Conservation (phyloP, 1,139 yeast species). For the Saccharomycopsis hybrid region DNA sequence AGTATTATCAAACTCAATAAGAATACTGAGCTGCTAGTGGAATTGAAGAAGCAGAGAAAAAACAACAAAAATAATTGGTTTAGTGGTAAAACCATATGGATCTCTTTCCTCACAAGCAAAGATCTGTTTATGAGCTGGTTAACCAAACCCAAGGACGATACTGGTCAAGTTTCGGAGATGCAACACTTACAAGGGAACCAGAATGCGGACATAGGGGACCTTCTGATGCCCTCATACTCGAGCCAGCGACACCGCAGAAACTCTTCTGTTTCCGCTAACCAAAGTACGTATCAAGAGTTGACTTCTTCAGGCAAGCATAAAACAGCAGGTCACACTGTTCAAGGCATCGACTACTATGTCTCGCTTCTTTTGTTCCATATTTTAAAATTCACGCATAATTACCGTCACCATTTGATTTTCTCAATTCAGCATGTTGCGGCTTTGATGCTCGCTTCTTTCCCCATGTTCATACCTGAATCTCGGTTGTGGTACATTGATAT, state of each 20-base stretch:
- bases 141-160: conserved; percentile 22
- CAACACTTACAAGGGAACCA: neutral
- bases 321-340: neutral
- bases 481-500: conserved; percentile 40
- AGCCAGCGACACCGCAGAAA: neutral
- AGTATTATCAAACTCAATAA: conserved; percentile 23
- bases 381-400: conserved; percentile 25
- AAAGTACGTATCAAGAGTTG: neutral
- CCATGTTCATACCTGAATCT: conserved; percentile 40
- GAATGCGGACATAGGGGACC: neutral
- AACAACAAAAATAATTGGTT: conserved; percentile 32
- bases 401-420: conserved; percentile 35
- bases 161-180: conserved; percentile 20
- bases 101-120: conserved; percentile 32
- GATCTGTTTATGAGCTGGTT: conserved; percentile 32
- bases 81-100: conserved; percentile 37
- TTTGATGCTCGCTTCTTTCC: conserved; percentile 40
- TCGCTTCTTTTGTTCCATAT: neutral
- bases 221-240: neutral
- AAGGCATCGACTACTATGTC: neutral
- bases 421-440: conserved; percentile 41
- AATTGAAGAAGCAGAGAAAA: conserved; percentile 24
- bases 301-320: neutral
- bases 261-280: neutral
- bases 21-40: neutral